Conservation (phyloP, 2,329 filamentous ascomycete genomes). For the Fusarium sp. region DNA sequence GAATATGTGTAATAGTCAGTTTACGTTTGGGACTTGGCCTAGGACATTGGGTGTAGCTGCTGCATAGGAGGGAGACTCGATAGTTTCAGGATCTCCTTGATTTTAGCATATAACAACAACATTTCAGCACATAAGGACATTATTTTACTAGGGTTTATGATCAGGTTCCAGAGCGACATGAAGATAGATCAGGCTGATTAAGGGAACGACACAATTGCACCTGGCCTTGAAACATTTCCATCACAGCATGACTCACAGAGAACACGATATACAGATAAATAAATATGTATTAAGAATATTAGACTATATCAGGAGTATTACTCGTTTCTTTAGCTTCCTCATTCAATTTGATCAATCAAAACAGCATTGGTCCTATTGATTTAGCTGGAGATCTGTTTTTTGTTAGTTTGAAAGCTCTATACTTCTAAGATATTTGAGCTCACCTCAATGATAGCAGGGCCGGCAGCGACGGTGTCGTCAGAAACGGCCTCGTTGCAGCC, state of each 20-base stretch:
- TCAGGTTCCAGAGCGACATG: accelerated
- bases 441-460: constrained; percentile 51
- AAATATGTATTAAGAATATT: constrained; percentile 7
- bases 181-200: too few relatives aligned
- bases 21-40: constrained; percentile 58
- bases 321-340: too few relatives aligned
- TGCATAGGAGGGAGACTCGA: neutral
- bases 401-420: neutral
- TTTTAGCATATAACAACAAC: too few relatives aligned
- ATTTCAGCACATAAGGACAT: too few relatives aligned
- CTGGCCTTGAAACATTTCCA: too few relatives aligned
- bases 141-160: too few relatives aligned
- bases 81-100: neutral
- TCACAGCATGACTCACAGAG: neutral
- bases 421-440: neutral
- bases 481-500: constrained; percentile 50
- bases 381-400: constrained; percentile 22
- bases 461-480: constrained; percentile 54
- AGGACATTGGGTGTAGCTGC: constrained; percentile 8
- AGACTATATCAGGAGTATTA: too few relatives aligned
- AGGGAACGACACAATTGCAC: too few relatives aligned
- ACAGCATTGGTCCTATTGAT: neutral
- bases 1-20: constrained; percentile 73
- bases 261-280: neutral
- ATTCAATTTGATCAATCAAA: neutral